Evolutionary conservation across 2,329 filamentous ascomycete species (phyloP).

Genomic region (Botrytis galanthina): DNA sequence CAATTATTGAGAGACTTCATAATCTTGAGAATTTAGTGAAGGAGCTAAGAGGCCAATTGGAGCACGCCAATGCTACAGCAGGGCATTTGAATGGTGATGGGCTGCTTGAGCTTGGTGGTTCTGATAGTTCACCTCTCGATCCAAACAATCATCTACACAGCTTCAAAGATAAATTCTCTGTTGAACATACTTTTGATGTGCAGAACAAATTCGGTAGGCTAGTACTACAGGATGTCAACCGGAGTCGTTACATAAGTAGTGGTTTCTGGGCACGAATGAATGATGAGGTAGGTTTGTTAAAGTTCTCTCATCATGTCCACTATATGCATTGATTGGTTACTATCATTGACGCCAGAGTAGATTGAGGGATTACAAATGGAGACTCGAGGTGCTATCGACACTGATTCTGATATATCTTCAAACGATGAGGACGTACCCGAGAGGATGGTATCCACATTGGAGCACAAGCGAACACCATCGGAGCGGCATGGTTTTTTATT

Average conservation of each 20-base stretch:
- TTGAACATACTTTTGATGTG: conserved; percentile 25
- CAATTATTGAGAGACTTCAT: conserved; percentile 50
- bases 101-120: conserved; percentile 34
- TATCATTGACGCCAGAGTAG: conserved; percentile 33
- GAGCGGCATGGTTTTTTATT: conserved; percentile 54
- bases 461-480: conserved; percentile 44
- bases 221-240: conserved; percentile 45
- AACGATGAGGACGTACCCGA: conserved; percentile 41
- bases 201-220: conserved; percentile 49
- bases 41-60: conserved; percentile 48
- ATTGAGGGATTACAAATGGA: conserved; percentile 48
- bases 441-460: conserved; percentile 40
- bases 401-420: conserved; percentile 41
- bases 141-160: conserved; percentile 29
- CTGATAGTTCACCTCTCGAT: conserved; percentile 32
- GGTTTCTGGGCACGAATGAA: conserved; percentile 56
- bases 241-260: conserved; percentile 47
- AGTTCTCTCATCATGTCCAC: background rate
- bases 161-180: conserved; percentile 12
- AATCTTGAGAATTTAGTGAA: conserved; percentile 52
- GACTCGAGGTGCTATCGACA: conserved; percentile 31
- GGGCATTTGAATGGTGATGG: background rate
- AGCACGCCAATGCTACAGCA: conserved; percentile 41
- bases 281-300: conserved; percentile 48
- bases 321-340: conserved; percentile 27